Conservation (phyloP, 768 basidiomycete species). For the Phanerochaete sordida region DNA sequence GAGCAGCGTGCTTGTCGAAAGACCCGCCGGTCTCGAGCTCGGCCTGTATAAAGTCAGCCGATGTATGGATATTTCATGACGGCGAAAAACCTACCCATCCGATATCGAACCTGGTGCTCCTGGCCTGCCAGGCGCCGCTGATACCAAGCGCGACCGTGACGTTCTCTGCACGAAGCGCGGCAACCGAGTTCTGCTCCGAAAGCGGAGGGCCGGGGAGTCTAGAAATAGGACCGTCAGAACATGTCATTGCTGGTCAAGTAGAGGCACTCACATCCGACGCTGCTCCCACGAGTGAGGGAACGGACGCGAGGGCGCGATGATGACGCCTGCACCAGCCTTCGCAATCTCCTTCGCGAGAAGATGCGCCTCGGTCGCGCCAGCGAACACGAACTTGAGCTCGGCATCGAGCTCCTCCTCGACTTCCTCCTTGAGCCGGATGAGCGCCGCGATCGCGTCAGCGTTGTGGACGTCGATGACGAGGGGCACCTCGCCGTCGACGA, state of each 20-base stretch:
- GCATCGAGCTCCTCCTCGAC: slow-evolving; percentile 42
- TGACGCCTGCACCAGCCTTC: slow-evolving; percentile 63
- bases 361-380: slow-evolving; percentile 65
- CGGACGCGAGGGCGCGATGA: slow-evolving; percentile 62
- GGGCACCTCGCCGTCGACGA: slow-evolving; percentile 51
- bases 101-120: slow-evolving; percentile 75
- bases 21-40: slow-evolving; percentile 23
- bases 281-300: slow-evolving; percentile 74
- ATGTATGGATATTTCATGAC: not conserved
- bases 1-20: slow-evolving; percentile 28
- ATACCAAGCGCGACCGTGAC: slow-evolving; percentile 74
- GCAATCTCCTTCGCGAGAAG: slow-evolving; percentile 72
- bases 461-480: slow-evolving; percentile 61
- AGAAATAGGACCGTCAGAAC: not conserved
- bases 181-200: slow-evolving; percentile 54
- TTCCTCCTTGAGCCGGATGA: slow-evolving; percentile 63
- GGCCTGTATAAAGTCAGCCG: slow-evolving; percentile 8
- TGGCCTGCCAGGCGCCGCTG: slow-evolving; percentile 63
- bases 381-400: slow-evolving; percentile 45
- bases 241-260: not conserved
- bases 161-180: slow-evolving; percentile 58
- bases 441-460: slow-evolving; percentile 66
- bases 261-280: slow-evolving; percentile 49
- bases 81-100: slow-evolving; percentile 61
- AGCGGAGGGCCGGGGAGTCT: slow-evolving; percentile 76